phyloP scores from a whole-genome alignment of 331 rosid species.

The Ulmus americana region DNA sequence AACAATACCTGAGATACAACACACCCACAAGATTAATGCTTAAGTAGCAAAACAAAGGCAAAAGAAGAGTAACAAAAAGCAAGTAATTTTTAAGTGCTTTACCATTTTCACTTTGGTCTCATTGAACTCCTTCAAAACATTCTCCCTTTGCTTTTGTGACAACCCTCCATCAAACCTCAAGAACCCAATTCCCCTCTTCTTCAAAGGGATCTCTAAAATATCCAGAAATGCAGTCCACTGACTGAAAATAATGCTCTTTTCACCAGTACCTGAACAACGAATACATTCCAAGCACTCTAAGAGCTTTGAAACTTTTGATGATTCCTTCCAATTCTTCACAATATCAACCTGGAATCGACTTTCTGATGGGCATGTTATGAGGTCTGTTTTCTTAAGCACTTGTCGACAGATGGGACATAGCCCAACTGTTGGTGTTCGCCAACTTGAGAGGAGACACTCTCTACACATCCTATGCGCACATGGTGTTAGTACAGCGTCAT shows the following conservation, averaged over 20 bases:
- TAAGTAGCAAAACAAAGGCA: not conserved
- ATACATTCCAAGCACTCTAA: constrained; percentile 48
- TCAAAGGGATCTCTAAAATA: constrained; percentile 58
- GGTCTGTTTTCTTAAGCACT: constrained; percentile 41
- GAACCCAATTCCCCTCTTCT: constrained; percentile 43
- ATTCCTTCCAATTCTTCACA: constrained; percentile 62
- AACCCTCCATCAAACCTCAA: constrained; percentile 69
- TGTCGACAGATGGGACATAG: constrained; percentile 69
- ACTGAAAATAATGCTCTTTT: constrained; percentile 71
- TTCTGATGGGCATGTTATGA: constrained; percentile 55
- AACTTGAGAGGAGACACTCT: constrained; percentile 71
- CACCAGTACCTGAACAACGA: constrained; percentile 35
- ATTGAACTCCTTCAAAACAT: constrained; percentile 59
- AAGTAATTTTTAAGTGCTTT: not conserved
- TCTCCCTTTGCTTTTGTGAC: constrained; percentile 62
- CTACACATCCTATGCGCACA: constrained; percentile 88
- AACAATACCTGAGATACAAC: constrained; percentile 53
- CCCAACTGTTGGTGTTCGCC: constrained; percentile 57
- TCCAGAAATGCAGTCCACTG: constrained; percentile 78
- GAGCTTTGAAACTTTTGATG: constrained; percentile 65
- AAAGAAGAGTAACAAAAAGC: not conserved
- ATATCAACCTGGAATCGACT: constrained; percentile 53
- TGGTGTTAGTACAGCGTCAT: constrained; percentile 81
- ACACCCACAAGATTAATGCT: not conserved
- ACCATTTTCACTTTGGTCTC: constrained; percentile 44